These are phyloP conservation scores for Morella rubra DNA, from an alignment of 306 rosid species.

Conservation along the genomic window DNA sequence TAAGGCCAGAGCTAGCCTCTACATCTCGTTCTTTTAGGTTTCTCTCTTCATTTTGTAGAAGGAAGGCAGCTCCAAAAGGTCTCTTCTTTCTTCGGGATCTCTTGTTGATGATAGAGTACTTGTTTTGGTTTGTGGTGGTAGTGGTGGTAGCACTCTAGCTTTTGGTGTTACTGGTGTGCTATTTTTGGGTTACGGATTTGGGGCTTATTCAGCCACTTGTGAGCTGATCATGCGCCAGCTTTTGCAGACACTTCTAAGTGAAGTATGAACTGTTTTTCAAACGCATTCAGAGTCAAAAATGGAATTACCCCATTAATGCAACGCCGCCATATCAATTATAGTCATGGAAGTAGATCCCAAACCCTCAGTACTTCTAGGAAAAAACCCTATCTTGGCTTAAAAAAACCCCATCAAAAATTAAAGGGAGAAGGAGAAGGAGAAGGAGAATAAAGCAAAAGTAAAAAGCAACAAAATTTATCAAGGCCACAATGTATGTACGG, in stretches of 20 bases:
- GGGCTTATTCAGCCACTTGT: background rate
- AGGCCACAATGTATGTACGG: background rate
- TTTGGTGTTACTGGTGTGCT: background rate
- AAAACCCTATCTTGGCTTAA: background rate
- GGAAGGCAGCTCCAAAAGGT: background rate
- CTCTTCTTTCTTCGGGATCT: background rate
- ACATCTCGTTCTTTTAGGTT: background rate
- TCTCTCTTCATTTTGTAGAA: slow-evolving; percentile 1
- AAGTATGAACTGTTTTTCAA: slow-evolving; percentile 6
- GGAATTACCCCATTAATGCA: slow-evolving; percentile 23
- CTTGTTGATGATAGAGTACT: background rate
- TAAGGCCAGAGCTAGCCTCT: slow-evolving; percentile 7
- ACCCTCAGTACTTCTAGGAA: background rate
- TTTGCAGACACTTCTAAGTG: slow-evolving; percentile 5
- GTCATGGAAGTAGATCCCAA: too few relatives aligned
- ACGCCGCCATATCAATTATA: slow-evolving; percentile 19
- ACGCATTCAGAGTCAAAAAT: slow-evolving; percentile 13
- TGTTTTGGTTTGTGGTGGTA: background rate
- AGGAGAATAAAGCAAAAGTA: background rate
- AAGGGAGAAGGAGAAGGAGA: background rate
- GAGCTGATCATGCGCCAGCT: background rate
- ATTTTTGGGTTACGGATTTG: slow-evolving; percentile 8
- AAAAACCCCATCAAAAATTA: background rate
- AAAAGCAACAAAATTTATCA: background rate
- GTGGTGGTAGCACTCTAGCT: background rate